Base-by-base conservation (phyloP, 768 basidiomycete genomes). In the Rhodotorula sphaerocarpa region DNA sequence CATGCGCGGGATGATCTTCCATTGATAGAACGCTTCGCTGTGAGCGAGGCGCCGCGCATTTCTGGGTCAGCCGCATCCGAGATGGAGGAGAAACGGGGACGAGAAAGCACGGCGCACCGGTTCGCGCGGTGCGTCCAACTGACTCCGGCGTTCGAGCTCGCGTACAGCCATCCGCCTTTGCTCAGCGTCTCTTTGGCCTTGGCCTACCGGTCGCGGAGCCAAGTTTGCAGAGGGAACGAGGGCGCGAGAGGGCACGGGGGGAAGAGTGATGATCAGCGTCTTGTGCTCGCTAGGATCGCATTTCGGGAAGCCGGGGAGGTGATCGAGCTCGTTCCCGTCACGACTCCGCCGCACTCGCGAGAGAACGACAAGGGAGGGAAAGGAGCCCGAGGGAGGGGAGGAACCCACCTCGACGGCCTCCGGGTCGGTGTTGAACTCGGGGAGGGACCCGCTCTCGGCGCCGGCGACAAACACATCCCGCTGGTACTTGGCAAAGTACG, bases 71-170 rank as follows among this genome's bases (percentile, higher is more conserved):
- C n/a, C n/a, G n/a, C n/a, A n/a, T n/a, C n/a, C n/a, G n/a, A n/a
- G n/a, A n/a, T n/a, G n/a, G n/a, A n/a, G n/a, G n/a, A n/a, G n/a
- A n/a, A n/a, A n/a, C n/a, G n/a, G n/a, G n/a, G n/a, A n/a, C n/a
- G n/a, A n/a, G n/a, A 10, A 14, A 44, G 43, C 15, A 44, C 7
- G 20, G 5, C 9, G 16, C 23, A 47, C 5, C 33, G 50, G 23
- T n/a, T 36, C 9, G 81, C 82, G 15, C 73, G 77, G 72, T 86
- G 81, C 3, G 90, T 91, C 33, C 80, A 77, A 58, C 79, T 78
- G 5, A 82, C 80, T 1, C 89, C 90, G 15, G 89, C 88, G 65
- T 82, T 87, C 45, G 86, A 87, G 59, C 81, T 81, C 4, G 84
- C 84, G 70, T 89, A 91, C 76, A 82, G 78, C 76, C 84, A 91